These are phyloP conservation scores for Fusarium xyrophilum DNA, from an alignment of 2,329 filamentous ascomycete genomes.

Conservation along the genomic window DNA sequence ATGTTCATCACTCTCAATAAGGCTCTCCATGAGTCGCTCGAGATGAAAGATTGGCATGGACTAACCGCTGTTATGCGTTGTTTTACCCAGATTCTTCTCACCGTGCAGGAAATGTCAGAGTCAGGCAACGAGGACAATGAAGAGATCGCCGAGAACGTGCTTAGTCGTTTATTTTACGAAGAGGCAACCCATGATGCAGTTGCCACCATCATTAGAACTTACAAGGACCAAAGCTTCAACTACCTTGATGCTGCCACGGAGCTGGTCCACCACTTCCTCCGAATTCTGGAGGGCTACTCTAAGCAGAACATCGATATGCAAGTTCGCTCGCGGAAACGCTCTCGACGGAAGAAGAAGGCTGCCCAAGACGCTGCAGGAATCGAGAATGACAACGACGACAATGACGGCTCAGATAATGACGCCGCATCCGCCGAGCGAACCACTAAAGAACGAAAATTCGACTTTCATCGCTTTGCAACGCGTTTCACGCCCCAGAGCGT, in stretches of 20 bases:
- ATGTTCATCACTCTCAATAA: constrained; percentile 90
- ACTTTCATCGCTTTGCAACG: constrained; percentile 82
- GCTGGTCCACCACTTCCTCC: constrained; percentile 87
- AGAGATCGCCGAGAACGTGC: constrained; percentile 96
- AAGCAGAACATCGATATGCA: constrained; percentile 96
- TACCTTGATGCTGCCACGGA: constrained; percentile 94
- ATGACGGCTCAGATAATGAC: constrained; percentile 76
- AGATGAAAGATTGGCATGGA: constrained; percentile 86
- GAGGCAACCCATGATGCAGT: constrained; percentile 91
- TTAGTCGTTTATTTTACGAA: constrained; percentile 98
- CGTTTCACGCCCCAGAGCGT: constrained; percentile 85
- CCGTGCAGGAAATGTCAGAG: constrained; percentile 89
- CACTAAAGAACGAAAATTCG: constrained; percentile 87
- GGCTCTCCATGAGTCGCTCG: constrained; percentile 78
- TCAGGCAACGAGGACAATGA: constrained; percentile 90
- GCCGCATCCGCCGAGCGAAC: constrained; percentile 72
- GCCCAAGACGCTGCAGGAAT: constrained; percentile 50
- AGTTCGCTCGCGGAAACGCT: constrained; percentile 79
- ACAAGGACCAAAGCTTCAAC: constrained; percentile 91
- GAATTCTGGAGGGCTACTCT: constrained; percentile 90
- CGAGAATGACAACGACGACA: constrained; percentile 62
- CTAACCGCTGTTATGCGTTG: constrained; percentile 89
- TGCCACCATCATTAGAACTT: constrained; percentile 79
- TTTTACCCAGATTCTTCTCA: constrained; percentile 92
- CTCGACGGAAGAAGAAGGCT: constrained; percentile 75